Evolutionary conservation across 2,329 filamentous ascomycete genomes (phyloP).

Genomic region (Magnaporthiopsis rhizophila): DNA sequence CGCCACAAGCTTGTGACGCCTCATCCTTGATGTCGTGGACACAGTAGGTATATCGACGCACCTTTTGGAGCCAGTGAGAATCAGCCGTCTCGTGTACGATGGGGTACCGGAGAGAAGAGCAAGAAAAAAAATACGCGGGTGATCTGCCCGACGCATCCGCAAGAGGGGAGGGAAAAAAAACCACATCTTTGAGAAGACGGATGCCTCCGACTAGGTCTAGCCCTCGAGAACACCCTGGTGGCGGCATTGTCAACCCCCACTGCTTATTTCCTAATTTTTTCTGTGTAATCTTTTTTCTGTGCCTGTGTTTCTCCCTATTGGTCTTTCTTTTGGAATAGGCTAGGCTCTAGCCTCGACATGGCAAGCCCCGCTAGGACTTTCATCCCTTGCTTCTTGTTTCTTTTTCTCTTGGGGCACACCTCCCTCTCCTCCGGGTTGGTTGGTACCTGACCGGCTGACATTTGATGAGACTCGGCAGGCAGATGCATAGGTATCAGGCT

Average conservation of each 20-base stretch:
- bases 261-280: not conserved
- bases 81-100: too few relatives aligned
- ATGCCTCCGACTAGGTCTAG: not conserved
- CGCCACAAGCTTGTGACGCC: not conserved
- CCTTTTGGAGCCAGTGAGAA: too few relatives aligned
- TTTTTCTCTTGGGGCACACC: not conserved
- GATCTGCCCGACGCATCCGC: too few relatives aligned
- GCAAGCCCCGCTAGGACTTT: too few relatives aligned
- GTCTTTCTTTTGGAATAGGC: not conserved
- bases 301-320: not conserved
- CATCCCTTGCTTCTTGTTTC: not conserved
- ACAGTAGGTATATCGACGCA: not conserved
- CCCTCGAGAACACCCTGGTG: too few relatives aligned
- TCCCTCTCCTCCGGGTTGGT: too few relatives aligned
- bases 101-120: too few relatives aligned
- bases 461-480: too few relatives aligned
- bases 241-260: not conserved
- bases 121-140: not conserved
- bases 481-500: too few relatives aligned
- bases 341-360: not conserved
- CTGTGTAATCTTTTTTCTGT: not conserved
- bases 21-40: not conserved
- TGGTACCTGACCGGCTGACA: not conserved
- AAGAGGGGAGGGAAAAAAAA: too few relatives aligned
- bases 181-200: too few relatives aligned